Base-by-base conservation (phyloP, 2,329 filamentous ascomycete genomes). In the Alternaria arborescens region DNA sequence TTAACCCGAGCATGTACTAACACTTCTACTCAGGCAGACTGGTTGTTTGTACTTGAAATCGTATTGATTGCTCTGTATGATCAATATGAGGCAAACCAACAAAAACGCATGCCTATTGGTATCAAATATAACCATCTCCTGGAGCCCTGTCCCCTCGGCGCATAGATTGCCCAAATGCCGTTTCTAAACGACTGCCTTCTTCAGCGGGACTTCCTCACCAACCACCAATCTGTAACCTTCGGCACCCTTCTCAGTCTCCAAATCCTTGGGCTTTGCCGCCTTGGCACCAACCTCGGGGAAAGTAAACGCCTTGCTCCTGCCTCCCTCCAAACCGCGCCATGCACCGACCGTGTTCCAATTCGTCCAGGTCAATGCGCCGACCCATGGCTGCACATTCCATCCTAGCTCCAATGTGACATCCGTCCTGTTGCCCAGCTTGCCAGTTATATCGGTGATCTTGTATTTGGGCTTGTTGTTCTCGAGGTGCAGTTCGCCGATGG, bases 301-400 rank as follows among this genome's bases (percentile, higher is more conserved):
- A 20, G 76, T 78, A 73, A 94, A 93, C 28, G 75, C 75, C 67
- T 87, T 83, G 74, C 88, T 92, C 66, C 85, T 75, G n/a, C 89
- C 90, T 5, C 87, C 88, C 69, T 83, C 82, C 62, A 93, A 72
- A 55, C 82, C 83, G 80, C 88, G 85, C 91, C 91, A 94, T 51
- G 81, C 77, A 10, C 86, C 86, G 57, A 86, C 78, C 66, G 79
- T 77, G 60, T 71, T 59, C 71, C 70, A 76, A 56, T 82, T 81
- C 34, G 76, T 90, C 95, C 95, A 99, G 42, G 91, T 91, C 78
- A 98, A 80, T 53, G 90, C 81, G 14, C 95, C 95, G 11, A 99
- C 93, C 92, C 94, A 98, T 32, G 95, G 95, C 84, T 99, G 95
- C 61, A 98, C 91, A 81, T 98, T 98, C 88, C 97, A 99, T 75